Evolutionary conservation across 1,139 yeast genomes (phyloP).

Genomic region (Torulaspora pretoriensis): DNA sequence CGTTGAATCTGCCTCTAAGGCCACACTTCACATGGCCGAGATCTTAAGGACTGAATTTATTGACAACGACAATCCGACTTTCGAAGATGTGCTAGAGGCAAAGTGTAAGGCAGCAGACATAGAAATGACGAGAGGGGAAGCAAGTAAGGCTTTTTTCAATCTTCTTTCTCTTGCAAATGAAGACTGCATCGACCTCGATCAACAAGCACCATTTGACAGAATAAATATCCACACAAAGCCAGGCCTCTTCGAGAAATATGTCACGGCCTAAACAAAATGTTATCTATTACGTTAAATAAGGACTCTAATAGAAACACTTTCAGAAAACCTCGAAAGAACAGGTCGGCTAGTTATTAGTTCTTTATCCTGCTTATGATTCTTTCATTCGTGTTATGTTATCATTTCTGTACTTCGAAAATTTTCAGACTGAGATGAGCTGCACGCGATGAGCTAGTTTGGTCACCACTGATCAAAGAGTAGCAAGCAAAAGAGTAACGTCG

Average conservation of each 20-base stretch:
- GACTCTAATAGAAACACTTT: neutral
- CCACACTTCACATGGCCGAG: constrained; percentile 55
- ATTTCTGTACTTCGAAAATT: constrained; percentile 7
- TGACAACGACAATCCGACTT: constrained; percentile 32
- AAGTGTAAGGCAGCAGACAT: constrained; percentile 18
- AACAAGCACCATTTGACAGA: constrained; percentile 56
- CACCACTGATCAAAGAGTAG: neutral
- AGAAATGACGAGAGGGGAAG: constrained; percentile 51
- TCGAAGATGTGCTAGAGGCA: constrained; percentile 41
- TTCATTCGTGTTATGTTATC: constrained; percentile 4
- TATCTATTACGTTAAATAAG: neutral
- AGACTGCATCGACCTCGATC: constrained; percentile 63
- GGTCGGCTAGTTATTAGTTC: neutral
- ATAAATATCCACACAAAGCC: constrained; percentile 53
- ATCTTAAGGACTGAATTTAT: constrained; percentile 43
- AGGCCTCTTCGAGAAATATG: constrained; percentile 44
- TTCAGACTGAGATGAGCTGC: constrained; percentile 4
- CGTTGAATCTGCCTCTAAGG: constrained; percentile 38
- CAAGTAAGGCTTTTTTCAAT: constrained; percentile 77
- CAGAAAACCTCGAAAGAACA: neutral
- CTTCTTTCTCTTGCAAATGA: constrained; percentile 76
- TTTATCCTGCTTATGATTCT: too few relatives aligned
- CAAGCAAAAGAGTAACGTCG: neutral
- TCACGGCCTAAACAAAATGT: constrained; percentile 19
- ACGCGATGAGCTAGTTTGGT: constrained; percentile 3